Conservation (phyloP, 306 rosid species). For the Alnus rubra region DNA sequence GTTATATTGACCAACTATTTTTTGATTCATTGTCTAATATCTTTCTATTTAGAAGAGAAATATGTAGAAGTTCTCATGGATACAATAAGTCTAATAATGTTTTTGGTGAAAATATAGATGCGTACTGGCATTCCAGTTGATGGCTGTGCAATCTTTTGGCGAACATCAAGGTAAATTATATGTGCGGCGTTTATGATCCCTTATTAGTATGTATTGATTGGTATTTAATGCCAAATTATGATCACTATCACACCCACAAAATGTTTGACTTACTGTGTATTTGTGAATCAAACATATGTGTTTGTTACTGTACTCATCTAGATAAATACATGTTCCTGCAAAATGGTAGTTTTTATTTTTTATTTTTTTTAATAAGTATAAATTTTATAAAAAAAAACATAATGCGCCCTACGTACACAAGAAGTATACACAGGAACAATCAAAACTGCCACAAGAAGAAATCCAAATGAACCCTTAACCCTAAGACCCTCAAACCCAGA, state of each 20-base stretch:
- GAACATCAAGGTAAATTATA: slow-evolving; percentile 64
- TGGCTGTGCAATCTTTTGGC: slow-evolving; percentile 98
- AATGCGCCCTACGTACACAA: no score
- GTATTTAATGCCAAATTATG: not conserved
- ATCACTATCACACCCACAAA: not conserved
- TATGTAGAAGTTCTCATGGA: not conserved
- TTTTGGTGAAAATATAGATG: slow-evolving; percentile 63
- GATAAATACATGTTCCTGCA: not conserved
- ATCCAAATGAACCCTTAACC: no score
- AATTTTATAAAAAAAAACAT: no score
- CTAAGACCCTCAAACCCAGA: no score
- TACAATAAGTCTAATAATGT: slow-evolving; percentile 37
- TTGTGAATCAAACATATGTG: not conserved
- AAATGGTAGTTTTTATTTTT: not conserved
- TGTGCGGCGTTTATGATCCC: slow-evolving; percentile 1
- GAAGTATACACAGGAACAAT: no score
- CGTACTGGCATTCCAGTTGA: slow-evolving; percentile 82
- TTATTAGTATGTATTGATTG: not conserved
- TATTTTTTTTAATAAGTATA: no score
- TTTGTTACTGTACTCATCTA: not conserved
- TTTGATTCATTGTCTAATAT: not conserved
- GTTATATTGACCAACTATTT: not conserved
- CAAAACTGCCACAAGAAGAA: no score
- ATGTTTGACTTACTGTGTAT: not conserved
- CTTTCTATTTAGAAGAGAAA: slow-evolving; percentile 12